Conservation (phyloP, 2,329 filamentous ascomycete species). For the Calonectria leucothoes region DNA sequence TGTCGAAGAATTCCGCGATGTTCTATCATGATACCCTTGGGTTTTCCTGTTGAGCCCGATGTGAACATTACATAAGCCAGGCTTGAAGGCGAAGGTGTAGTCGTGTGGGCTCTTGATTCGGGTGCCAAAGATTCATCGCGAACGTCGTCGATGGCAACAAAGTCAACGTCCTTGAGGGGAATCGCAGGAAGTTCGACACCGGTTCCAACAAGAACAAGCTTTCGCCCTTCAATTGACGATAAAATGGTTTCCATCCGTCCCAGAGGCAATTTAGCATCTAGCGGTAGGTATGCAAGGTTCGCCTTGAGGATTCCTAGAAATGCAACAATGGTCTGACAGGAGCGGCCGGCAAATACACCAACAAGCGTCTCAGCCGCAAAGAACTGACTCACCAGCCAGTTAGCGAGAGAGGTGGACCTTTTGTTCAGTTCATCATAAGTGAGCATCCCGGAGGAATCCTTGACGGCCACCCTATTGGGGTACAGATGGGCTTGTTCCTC, state of each 20-base stretch:
- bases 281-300: constrained; percentile 28
- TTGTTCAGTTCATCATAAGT: constrained; percentile 35
- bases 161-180: not conserved
- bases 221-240: not conserved
- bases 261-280: constrained; percentile 26
- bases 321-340: constrained; percentile 19
- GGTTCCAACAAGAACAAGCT: constrained; percentile 15
- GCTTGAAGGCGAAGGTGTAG: too few species aligned
- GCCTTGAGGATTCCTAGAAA: constrained; percentile 33
- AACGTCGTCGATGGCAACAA: not conserved
- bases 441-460: not conserved
- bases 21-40: not conserved
- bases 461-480: not conserved
- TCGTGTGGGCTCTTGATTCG: too few species aligned
- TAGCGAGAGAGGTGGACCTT: constrained; percentile 22
- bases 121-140: not conserved
- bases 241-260: constrained; percentile 21
- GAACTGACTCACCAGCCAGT: not conserved
- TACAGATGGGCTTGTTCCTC: not conserved
- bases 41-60: not conserved
- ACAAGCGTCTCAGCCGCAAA: constrained; percentile 9
- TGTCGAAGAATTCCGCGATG: not conserved
- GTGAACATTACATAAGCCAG: not conserved
- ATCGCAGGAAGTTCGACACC: not conserved
- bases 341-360: constrained; percentile 19